Evolutionary conservation across 2,329 filamentous ascomycete species (phyloP), one percentile per base, ranked within the genome.

Genomic region (Trichothecium roseum): DNA sequence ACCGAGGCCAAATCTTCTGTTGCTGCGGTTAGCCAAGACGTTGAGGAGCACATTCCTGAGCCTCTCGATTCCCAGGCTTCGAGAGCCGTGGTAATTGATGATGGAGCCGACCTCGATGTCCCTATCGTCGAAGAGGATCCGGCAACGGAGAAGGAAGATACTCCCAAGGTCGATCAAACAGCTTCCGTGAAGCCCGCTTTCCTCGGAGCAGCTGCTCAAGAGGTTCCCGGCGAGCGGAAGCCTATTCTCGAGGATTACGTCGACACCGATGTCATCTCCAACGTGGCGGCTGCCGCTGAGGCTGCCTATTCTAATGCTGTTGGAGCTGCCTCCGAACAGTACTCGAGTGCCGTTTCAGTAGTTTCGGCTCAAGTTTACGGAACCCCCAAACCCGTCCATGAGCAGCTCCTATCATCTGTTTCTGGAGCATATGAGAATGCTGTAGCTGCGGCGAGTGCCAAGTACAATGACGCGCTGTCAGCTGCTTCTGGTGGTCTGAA

Each of bases 351-450:
- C 8, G 74, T 78, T 47, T 80, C 80, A 1, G 66, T 74, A 18
- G 65, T 83, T 2, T 84, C 80, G 2, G 71, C 66, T 4, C 72
- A 84, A 47, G 69, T 85, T 28, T 76, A 73, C 18, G 81, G 81
- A 22, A 77, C 77, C 1, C 74, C 80, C 2, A 73, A 81, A 48
- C 81, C 83, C 7, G 68, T 74, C 4, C 78, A 86, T 41, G 66
- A 84, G 45, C 66, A 84, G 41, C 71, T 86, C 52, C 62, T 84
- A 10, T 71, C 78, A 8, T 83, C 81, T 1, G 72, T 83, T 8
- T 78, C 79, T 8, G 69, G 66, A 5, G 80, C 73, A 2, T 87
- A 85, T 50, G 78, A 79, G 24, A 70, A 71, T 22, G 78, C 81
- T 2, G 51, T 82, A 13, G 67, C 66, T 2, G 69, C 69, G 5